Evolutionary conservation across 441 rosid species (phyloP).

Genomic region (Arabidopsis hybrid): DNA sequence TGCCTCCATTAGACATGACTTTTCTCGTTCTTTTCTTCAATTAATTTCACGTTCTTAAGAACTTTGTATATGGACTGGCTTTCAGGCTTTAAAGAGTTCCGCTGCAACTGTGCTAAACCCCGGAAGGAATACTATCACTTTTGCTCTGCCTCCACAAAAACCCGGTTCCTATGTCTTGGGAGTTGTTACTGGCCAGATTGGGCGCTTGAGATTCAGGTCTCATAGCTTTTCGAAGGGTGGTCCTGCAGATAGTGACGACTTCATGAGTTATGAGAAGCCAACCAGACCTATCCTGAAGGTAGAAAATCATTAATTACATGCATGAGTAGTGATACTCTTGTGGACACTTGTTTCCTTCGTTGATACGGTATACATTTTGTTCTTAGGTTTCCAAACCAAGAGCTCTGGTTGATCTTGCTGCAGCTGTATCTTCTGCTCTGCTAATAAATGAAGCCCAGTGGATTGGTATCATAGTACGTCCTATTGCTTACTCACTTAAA

Average conservation of each 20-base stretch:
- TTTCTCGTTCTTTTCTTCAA: slow-evolving; percentile 13
- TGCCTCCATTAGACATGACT: slow-evolving; percentile 40
- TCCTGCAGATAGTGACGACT: slow-evolving; percentile 96
- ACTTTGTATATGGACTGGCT: slow-evolving; percentile 40
- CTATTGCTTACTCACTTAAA: slow-evolving; percentile 83
- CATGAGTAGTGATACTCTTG: slow-evolving; percentile 27
- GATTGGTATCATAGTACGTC: slow-evolving; percentile 83
- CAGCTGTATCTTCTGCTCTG: slow-evolving; percentile 88
- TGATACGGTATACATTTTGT: slow-evolving; percentile 42
- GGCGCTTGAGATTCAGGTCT: slow-evolving; percentile 92
- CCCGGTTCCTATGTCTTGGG: slow-evolving; percentile 98
- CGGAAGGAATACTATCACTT: slow-evolving; percentile 73
- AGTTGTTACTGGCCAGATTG: slow-evolving; percentile 95
- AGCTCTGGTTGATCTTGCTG: slow-evolving; percentile 94
- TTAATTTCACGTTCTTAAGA: slow-evolving; percentile 14
- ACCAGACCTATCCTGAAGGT: slow-evolving; percentile 95
- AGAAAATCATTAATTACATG: slow-evolving; percentile 23
- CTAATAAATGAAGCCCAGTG: slow-evolving; percentile 95
- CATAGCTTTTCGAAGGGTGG: slow-evolving; percentile 97
- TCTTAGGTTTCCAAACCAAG: slow-evolving; percentile 88
- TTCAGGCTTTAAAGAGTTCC: slow-evolving; percentile 85
- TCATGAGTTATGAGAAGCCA: slow-evolving; percentile 98
- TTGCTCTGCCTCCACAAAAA: slow-evolving; percentile 88
- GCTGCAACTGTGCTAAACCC: slow-evolving; percentile 74
- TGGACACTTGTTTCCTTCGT: slow-evolving; percentile 29